Evolutionary conservation across 805 yeast genomes (phyloP), one percentile per base, ranked within the genome.

Genomic region (Yamadazyma nakazawae): DNA sequence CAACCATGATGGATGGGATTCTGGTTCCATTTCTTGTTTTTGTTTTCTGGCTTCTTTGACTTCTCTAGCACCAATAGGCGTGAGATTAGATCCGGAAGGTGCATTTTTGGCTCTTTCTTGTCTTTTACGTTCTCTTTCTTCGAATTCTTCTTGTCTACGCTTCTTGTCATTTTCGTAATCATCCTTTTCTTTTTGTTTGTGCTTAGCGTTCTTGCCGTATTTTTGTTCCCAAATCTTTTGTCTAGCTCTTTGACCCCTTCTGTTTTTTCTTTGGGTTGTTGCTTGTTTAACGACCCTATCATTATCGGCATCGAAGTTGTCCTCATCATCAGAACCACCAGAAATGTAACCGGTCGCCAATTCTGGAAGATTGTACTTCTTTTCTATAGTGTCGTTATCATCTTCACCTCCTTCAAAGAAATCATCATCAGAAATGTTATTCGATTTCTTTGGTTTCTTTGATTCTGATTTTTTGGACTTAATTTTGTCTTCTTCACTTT

Each of bases 201-300:
- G 99, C 47, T 81, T 83, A n/a, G 99, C 99, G 21, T 74, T 70
- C 16, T 64, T 64, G 24, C 98, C 98, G 61, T 75, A 94, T 64
- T 94, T 92, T 67, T 79, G 72, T 61, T 90, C 99, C 98, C 98
- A 94, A 43, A 94, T 89, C 73, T 87, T 85, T 64, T 92, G 94
- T 69, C 99, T 82, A 1, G 97, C 99, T 50, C 98, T 77, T 70
- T 94, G 99, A 21, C 99, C 99, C 64, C 97, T 81, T 68, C 99
- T 78, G 64, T 94, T 94, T 57, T 90, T 89, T 52, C 92, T 78
- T 16, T 74, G 75, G 25, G 78, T 60, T 1, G 83, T 81, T 3
- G 75, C 68, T 40, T 70, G 74, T 47, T 81, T 77, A 5, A 81
- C 81, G 9, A 76, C 70, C 40, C 70, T 62, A 56, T 79, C 83